These are phyloP conservation scores for Crotalaria pallida DNA, from an alignment of 306 rosid genomes.

Conservation along the genomic window DNA sequence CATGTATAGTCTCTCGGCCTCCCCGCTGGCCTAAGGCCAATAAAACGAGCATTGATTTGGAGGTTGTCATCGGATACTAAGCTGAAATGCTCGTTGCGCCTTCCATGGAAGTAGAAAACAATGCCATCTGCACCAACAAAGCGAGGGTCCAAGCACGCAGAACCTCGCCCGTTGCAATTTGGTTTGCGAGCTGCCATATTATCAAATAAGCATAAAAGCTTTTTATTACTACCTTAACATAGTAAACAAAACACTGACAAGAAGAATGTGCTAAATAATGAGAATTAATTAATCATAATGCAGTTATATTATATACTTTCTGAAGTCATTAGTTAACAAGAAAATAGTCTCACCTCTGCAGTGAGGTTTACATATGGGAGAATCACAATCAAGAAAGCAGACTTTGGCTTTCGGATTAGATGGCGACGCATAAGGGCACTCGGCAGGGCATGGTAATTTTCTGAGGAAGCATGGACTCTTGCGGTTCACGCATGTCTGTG, in stretches of 20 bases:
- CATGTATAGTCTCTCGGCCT: slow-evolving; percentile 66
- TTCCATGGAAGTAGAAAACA: slow-evolving; percentile 90
- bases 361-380: slow-evolving; percentile 55
- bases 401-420: slow-evolving; percentile 41
- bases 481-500: slow-evolving; percentile 19
- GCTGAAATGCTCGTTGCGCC: slow-evolving; percentile 55
- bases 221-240: too few relatives aligned
- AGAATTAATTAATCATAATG: not conserved
- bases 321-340: too few relatives aligned
- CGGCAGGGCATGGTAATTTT: slow-evolving; percentile 32
- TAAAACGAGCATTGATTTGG: slow-evolving; percentile 70
- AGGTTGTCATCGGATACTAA: slow-evolving; percentile 61
- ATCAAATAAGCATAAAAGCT: not conserved
- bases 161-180: slow-evolving; percentile 67
- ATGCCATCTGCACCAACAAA: slow-evolving; percentile 78
- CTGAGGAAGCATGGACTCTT: slow-evolving; percentile 38
- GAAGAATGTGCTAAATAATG: not conserved
- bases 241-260: too few relatives aligned
- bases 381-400: slow-evolving; percentile 45
- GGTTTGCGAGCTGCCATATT: slow-evolving; percentile 47
- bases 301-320: not conserved
- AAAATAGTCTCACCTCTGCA: slow-evolving; percentile 48
- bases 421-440: slow-evolving; percentile 48
- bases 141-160: slow-evolving; percentile 84
- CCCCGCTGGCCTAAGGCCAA: slow-evolving; percentile 62